Percentiles rank a stretch among this genome's conserved stretches.
Evolutionary conservation across 306 rosid species (phyloP).

Genomic region (Cicer cuneatum): DNA sequence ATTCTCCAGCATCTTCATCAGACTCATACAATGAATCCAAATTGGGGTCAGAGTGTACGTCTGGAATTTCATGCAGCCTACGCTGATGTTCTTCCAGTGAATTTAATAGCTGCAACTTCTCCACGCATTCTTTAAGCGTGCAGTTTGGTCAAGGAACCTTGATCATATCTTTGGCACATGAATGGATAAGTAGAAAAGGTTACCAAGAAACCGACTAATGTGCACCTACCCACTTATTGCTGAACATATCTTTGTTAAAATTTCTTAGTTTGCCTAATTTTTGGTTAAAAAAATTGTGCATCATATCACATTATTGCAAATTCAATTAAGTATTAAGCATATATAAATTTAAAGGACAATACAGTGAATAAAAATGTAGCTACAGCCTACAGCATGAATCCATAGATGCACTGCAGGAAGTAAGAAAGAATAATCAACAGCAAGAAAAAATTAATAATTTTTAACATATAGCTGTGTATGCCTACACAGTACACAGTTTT

Average conservation of each 20-base stretch:
- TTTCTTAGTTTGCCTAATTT: slow-evolving; percentile 25
- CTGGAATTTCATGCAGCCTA: slow-evolving; percentile 70
- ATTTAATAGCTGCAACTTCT: slow-evolving; percentile 73
- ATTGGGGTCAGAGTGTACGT: slow-evolving; percentile 76
- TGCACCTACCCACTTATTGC: slow-evolving; percentile 31
- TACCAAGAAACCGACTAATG: slow-evolving; percentile 32
- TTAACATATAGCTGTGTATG: slow-evolving; percentile 31
- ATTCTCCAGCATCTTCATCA: slow-evolving; percentile 62
- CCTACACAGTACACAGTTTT: slow-evolving; percentile 30
- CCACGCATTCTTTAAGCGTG: slow-evolving; percentile 74
- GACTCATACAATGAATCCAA: slow-evolving; percentile 72
- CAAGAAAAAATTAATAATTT: not conserved
- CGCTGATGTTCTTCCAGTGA: slow-evolving; percentile 75
- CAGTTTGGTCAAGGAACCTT: slow-evolving; percentile 75
- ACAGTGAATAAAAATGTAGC: slow-evolving; percentile 22
- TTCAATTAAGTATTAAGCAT: slow-evolving; percentile 35
- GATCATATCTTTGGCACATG: slow-evolving; percentile 34
- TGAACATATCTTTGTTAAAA: slow-evolving; percentile 36
- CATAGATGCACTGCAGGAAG: slow-evolving; percentile 15
- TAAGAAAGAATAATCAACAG: slow-evolving; percentile 14
- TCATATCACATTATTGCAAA: slow-evolving; percentile 30
- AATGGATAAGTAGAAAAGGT: slow-evolving; percentile 34
- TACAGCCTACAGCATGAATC: slow-evolving; percentile 5
- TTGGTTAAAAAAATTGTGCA: slow-evolving; percentile 32
- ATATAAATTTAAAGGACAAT: not conserved